These are phyloP conservation scores for Staphylotrichum longicolle DNA, from an alignment of 495 filamentous ascomycete genomes.

Conservation along the genomic window DNA sequence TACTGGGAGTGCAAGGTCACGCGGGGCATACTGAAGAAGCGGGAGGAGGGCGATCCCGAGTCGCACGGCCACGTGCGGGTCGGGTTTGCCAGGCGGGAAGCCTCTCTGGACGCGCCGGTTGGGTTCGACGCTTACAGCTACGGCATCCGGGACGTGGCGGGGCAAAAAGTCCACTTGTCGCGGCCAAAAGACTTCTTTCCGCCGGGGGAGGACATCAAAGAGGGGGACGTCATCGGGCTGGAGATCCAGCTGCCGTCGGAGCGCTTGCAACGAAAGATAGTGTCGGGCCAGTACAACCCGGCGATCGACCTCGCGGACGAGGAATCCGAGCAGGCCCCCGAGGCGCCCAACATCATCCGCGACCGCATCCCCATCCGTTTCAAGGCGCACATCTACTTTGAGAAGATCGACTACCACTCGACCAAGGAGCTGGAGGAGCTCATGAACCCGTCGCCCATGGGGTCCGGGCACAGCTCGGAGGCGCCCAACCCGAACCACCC, in stretches of 20 bases:
- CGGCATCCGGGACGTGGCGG: constrained; percentile 81
- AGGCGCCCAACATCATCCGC: constrained; percentile 74
- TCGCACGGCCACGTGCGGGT: constrained; percentile 76
- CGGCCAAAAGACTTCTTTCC: constrained; percentile 85
- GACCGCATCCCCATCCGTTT: constrained; percentile 93
- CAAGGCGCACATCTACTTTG: constrained; percentile 90
- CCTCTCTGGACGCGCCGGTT: constrained; percentile 86
- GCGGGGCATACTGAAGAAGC: constrained; percentile 52
- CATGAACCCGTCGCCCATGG: constrained; percentile 67
- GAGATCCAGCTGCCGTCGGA: constrained; percentile 88
- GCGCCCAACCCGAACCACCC: constrained; percentile 69
- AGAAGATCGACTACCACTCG: constrained; percentile 86
- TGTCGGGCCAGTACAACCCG: constrained; percentile 81
- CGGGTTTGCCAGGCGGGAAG: constrained; percentile 87
- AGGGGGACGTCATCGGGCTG: constrained; percentile 93
- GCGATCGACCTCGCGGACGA: constrained; percentile 65
- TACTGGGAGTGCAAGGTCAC: constrained; percentile 94
- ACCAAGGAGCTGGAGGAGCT: constrained; percentile 87
- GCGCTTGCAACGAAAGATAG: constrained; percentile 79
- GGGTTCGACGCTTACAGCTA: constrained; percentile 97
- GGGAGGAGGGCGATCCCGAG: constrained; percentile 39
- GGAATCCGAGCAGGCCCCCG: constrained; percentile 45
- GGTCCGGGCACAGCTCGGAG: constrained; percentile 43
- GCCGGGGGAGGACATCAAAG: constrained; percentile 62
- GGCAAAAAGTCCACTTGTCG: constrained; percentile 91